Conservation (phyloP, 352 stramenopile genomes). For the Globisporangium camurandrum region DNA sequence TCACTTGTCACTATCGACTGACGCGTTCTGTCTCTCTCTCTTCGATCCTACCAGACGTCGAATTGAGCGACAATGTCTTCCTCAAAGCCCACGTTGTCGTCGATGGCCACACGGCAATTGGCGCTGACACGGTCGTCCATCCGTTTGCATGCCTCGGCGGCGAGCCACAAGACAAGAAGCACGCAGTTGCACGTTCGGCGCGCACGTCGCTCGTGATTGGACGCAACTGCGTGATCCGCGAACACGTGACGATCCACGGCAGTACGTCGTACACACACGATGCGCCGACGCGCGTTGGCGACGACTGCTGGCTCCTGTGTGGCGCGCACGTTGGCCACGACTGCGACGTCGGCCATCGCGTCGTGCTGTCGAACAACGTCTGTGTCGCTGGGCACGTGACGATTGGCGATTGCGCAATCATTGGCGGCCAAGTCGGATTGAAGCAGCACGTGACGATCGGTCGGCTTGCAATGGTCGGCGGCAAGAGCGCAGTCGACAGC, state of each 20-base stretch:
- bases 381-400: slow-evolving; percentile 73
- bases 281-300: slow-evolving; percentile 45
- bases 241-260: slow-evolving; percentile 78
- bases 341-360: slow-evolving; percentile 43
- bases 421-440: slow-evolving; percentile 69
- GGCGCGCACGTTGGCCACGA: slow-evolving; percentile 73
- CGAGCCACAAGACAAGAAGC: slow-evolving; percentile 80
- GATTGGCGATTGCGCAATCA: slow-evolving; percentile 67
- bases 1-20: not conserved
- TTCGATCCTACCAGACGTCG: slow-evolving; percentile 31
- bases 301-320: slow-evolving; percentile 77
- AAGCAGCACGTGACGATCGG: slow-evolving; percentile 75
- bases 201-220: slow-evolving; percentile 39
- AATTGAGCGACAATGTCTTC: slow-evolving; percentile 51
- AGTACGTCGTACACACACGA: slow-evolving; percentile 58
- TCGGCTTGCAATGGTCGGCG: slow-evolving; percentile 67
- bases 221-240: slow-evolving; percentile 66
- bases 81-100: slow-evolving; percentile 73
- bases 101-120: slow-evolving; percentile 54
- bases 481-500: slow-evolving; percentile 72
- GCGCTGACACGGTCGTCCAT: slow-evolving; percentile 45
- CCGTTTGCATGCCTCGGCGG: slow-evolving; percentile 73
- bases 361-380: slow-evolving; percentile 80
- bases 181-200: not conserved
- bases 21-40: not conserved